Conservation (phyloP, 2,329 filamentous ascomycete genomes). For the Sphaerulina populicola region DNA sequence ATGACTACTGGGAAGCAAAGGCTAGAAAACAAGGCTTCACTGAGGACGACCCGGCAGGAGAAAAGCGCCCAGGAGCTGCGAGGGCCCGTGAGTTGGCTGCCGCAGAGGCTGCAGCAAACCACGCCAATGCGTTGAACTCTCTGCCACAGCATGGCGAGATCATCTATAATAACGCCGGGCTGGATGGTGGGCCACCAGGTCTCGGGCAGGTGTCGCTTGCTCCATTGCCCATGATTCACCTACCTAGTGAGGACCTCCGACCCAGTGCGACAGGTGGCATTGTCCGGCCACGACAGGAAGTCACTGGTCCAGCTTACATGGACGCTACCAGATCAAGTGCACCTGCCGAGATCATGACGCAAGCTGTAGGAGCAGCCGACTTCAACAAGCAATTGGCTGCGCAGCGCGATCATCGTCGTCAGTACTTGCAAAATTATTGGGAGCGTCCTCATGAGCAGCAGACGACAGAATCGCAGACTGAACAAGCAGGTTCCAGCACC, state of each 20-base stretch:
- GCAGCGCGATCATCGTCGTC: slow-evolving; percentile 67
- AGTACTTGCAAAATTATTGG: slow-evolving; percentile 77
- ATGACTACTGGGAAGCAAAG: slow-evolving; percentile 98
- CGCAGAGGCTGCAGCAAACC: slow-evolving; percentile 54
- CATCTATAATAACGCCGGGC: slow-evolving; percentile 61
- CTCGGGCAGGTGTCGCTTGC: slow-evolving; percentile 63
- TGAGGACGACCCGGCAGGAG: slow-evolving; percentile 87
- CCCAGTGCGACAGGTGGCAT: slow-evolving; percentile 73
- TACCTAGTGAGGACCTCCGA: slow-evolving; percentile 67
- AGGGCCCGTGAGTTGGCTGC: slow-evolving; percentile 78
- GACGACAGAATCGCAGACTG: slow-evolving; percentile 42
- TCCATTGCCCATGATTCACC: slow-evolving; percentile 76
- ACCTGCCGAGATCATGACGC: slow-evolving; percentile 69
- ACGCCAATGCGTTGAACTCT: slow-evolving; percentile 50
- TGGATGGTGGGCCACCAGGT: slow-evolving; percentile 33
- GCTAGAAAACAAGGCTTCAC: slow-evolving; percentile 96
- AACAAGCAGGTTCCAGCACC: slow-evolving; percentile 34
- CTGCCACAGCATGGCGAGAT: slow-evolving; percentile 68
- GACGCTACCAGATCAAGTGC: slow-evolving; percentile 73
- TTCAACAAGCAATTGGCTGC: slow-evolving; percentile 79
- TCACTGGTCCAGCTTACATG: slow-evolving; percentile 78
- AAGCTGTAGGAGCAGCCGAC: slow-evolving; percentile 81
- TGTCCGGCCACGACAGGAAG: slow-evolving; percentile 81
- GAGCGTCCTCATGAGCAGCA: slow-evolving; percentile 68
- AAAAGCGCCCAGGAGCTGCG: slow-evolving; percentile 86